A percentile compares a stretch with the other conserved stretches of the same genome.
phyloP scores from a whole-genome alignment of 2,329 filamentous ascomycete genomes.

The Cladosporium sp. region DNA sequence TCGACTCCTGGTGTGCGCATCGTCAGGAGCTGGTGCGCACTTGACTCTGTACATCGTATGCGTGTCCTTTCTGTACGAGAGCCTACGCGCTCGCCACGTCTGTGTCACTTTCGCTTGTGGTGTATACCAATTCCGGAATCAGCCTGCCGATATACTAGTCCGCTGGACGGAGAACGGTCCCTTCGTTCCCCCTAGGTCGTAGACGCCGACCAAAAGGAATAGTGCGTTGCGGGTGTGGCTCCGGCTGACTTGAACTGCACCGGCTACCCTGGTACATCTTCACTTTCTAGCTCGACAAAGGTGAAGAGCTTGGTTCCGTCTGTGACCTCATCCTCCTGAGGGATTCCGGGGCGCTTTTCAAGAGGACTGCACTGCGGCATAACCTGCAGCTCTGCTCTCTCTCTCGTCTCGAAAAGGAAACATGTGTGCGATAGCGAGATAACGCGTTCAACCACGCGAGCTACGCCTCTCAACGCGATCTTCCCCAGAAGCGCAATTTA shows the following conservation, averaged over 20 bases:
- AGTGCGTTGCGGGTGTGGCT: neutral
- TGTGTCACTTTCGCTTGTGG: slow-evolving; percentile 1
- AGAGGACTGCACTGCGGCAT: neutral
- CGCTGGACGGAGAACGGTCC: neutral
- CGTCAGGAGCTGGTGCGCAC: neutral
- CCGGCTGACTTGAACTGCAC: slow-evolving; percentile 4
- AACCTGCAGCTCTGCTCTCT: neutral
- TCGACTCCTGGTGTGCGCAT: neutral
- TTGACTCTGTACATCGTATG: neutral
- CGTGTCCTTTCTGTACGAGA: neutral
- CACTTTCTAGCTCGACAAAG: slow-evolving; percentile 1
- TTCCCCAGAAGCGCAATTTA: neutral
- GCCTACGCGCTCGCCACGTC: neutral
- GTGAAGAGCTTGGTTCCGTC: neutral
- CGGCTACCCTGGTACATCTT: slow-evolving; percentile 6
- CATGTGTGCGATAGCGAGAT: slow-evolving; percentile 10
- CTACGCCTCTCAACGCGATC: neutral
- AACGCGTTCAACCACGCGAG: neutral
- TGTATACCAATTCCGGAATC: slow-evolving; percentile 1
- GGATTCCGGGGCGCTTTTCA: neutral
- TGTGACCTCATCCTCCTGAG: slow-evolving; percentile 1
- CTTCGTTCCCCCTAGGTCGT: neutral
- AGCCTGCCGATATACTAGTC: neutral
- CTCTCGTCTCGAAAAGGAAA: slow-evolving; percentile 2
- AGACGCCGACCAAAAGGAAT: neutral